Base-by-base conservation (phyloP, 306 rosid species). In the Inga laurina region DNA sequence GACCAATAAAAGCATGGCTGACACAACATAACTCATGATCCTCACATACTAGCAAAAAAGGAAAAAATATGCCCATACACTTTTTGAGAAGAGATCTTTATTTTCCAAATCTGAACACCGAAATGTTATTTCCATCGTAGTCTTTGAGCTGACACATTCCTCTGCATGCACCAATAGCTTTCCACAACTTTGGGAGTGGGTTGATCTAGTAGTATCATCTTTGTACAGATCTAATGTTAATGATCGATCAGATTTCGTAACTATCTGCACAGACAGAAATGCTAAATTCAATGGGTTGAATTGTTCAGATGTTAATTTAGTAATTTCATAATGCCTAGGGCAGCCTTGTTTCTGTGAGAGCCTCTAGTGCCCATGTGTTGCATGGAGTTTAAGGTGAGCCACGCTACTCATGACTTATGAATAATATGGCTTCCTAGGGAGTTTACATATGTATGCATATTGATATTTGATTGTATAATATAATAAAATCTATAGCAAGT, bases 71-170 rank as follows among this genome's bases (percentile, higher is more conserved):
- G 73, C 37, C 86, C 98, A 70, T 97, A 97, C 99, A 87, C 94
- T 97, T 93, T 78, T 92, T 43, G 97, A 97, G 91, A 97, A 97
- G 70, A 94, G 97, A 89, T 97, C 99, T 93, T 88, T 94, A 86
- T 86, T 81, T 88, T 92, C 98, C 97, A 97, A 92, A 85, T 97
- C 94, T 56, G 90, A 85, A 90, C 99, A 92, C 88, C 91, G 91
- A 71, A 97, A 88, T 81, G 85, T 87, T 88, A 97, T 85, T 88
- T 94, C 98, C 37, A 88, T 41, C 1, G 91, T 86, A 66, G 94
- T 91, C 91, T 92, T 97, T 51, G 98, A 97, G 89, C 81, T 90
- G 86, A 92, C 44, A 85, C 90, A 90, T 86, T 97, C 98, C 89
- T 97, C 99, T 77, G 91, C 98, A 82, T 86, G 91, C 83, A 97